Conservation (phyloP, 2,329 filamentous ascomycete genomes). For the Beauveria sp. region DNA sequence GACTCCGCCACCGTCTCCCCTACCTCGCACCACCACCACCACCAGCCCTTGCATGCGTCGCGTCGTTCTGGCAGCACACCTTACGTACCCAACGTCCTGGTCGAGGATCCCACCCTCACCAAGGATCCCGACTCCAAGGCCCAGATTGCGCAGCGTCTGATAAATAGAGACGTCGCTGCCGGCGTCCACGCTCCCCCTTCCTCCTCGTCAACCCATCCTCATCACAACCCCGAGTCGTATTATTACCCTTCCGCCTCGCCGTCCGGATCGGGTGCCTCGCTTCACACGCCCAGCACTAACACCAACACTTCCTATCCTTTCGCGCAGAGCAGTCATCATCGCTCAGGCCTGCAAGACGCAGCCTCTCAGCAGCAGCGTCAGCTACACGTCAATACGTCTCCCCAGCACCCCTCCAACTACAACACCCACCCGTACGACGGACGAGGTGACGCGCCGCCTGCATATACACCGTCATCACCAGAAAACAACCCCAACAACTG, state of each 20-base stretch:
- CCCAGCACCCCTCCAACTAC: background rate
- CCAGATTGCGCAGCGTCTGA: conserved; percentile 31
- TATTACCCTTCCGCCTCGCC: background rate
- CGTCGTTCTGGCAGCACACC: conserved; percentile 29
- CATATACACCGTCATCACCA: conserved; percentile 33
- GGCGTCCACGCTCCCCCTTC: background rate
- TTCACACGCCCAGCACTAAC: conserved; percentile 6
- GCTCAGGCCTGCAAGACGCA: conserved; percentile 6
- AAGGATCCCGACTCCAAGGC: conserved; percentile 31
- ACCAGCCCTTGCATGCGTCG: conserved; percentile 15
- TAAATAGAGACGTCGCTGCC: conserved; percentile 20
- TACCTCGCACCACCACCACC: conserved; percentile 15
- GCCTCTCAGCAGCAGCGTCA: conserved; percentile 8
- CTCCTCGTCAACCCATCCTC: conserved; percentile 13
- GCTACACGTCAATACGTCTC: conserved; percentile 5
- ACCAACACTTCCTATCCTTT: conserved; percentile 5
- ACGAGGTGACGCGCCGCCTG: conserved; percentile 38
- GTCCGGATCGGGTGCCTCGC: conserved; percentile 8
- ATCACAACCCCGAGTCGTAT: conserved; percentile 4
- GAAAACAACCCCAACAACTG: conserved; percentile 28
- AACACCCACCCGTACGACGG: conserved; percentile 13
- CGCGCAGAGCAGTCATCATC: conserved; percentile 13
- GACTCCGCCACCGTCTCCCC: conserved; percentile 18
- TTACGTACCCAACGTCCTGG: conserved; percentile 39
- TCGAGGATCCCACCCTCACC: conserved; percentile 39